A percentile compares a stretch with the other conserved stretches of the same genome.
Conservation (phyloP, 202 grass and related monocot species). For the Musa balbisiana region DNA sequence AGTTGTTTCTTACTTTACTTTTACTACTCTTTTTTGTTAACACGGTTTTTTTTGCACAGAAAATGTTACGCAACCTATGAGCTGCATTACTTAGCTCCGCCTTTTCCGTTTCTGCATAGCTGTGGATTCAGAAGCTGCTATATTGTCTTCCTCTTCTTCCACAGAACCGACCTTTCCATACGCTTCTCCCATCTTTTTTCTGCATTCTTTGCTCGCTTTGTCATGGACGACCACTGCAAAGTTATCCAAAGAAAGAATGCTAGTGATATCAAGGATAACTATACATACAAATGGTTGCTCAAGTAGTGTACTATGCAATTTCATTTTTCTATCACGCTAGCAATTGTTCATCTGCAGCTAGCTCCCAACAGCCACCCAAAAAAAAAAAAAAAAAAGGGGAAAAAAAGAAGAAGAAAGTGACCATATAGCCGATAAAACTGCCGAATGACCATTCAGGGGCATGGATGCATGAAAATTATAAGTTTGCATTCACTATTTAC, state of each 20-base stretch:
- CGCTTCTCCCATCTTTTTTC: slow-evolving; percentile 62
- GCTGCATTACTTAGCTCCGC: no score
- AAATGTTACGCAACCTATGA: no score
- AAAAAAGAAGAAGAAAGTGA: not conserved
- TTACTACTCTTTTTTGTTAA: no score
- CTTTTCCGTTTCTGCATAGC: not conserved
- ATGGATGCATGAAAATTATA: no score
- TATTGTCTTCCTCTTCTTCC: not conserved
- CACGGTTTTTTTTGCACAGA: no score
- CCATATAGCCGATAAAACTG: no score
- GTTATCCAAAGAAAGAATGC: not conserved
- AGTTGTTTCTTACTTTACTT: no score
- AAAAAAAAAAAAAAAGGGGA: not conserved
- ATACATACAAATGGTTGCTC: not conserved
- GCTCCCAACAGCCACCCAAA: not conserved
- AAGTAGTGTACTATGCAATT: not conserved
- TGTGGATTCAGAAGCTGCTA: not conserved
- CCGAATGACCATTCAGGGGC: no score
- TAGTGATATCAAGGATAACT: not conserved
- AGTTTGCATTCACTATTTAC: no score
- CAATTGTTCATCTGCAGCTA: not conserved
- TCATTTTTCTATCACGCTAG: not conserved
- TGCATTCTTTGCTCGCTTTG: slow-evolving; percentile 71
- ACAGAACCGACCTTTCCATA: slow-evolving; percentile 22
- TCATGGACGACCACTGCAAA: slow-evolving; percentile 66